Conservation (phyloP, 2,329 filamentous ascomycete genomes). For the Seiridium unicorne region DNA sequence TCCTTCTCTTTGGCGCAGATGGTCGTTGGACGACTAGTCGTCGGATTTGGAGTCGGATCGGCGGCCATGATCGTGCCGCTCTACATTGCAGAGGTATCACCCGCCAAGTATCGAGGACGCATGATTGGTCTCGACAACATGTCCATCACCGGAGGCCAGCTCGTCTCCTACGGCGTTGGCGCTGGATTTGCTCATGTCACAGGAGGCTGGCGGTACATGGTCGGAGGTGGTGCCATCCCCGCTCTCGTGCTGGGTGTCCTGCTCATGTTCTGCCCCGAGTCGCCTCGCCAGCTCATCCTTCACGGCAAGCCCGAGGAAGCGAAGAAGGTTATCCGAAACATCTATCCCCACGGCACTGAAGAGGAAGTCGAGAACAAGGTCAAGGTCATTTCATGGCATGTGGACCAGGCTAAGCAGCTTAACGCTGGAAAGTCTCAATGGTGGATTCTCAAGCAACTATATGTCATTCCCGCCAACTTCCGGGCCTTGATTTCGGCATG, state of each 20-base stretch:
- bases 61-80: conserved; percentile 43
- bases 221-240: conserved; percentile 2
- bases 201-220: conserved; percentile 5
- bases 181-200: neutral
- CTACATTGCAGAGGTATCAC: conserved; percentile 19
- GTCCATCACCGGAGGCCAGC: conserved; percentile 7
- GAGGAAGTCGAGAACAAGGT: conserved; percentile 3
- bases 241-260: neutral
- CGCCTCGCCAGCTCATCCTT: neutral
- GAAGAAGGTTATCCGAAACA: neutral
- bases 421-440: neutral
- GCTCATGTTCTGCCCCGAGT: conserved; percentile 6
- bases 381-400: neutral
- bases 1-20: conserved; percentile 39
- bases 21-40: conserved; percentile 41
- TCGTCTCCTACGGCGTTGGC: neutral
- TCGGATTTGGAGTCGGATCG: conserved; percentile 47
- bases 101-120: conserved; percentile 16
- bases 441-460: conserved; percentile 5
- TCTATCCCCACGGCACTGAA: conserved; percentile 2
- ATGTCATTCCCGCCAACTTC: conserved; percentile 3
- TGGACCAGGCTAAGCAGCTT: conserved; percentile 3
- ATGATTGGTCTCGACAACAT: conserved; percentile 21
- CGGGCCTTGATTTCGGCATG: neutral
- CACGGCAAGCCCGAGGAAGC: neutral